A percentile compares a stretch with the other conserved stretches of the same genome.
Evolutionary conservation across 2,329 filamentous ascomycete species (phyloP).

Genomic region (Alternaria triticina): DNA sequence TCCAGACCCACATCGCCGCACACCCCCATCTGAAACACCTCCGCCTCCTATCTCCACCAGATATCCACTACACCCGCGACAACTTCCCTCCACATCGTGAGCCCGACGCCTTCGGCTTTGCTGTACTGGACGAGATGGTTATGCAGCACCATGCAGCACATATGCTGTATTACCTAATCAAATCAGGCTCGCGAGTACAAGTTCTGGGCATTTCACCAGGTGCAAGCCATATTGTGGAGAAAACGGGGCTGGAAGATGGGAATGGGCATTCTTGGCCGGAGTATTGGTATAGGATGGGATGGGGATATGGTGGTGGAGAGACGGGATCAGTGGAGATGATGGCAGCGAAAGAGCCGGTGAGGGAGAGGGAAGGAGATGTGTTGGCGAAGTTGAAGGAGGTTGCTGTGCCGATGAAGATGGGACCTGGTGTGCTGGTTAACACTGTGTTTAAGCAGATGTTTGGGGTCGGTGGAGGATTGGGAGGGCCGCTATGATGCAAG

Average conservation of each 20-base stretch:
- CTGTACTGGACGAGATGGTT: neutral
- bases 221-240: neutral
- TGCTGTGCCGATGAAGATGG: neutral
- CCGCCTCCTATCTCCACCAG: neutral
- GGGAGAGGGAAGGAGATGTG: neutral
- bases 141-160: neutral
- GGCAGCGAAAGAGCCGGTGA: neutral
- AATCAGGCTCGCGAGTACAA: neutral
- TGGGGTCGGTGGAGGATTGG: neutral
- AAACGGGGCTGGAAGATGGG: neutral
- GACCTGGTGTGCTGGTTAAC: neutral
- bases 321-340: neutral
- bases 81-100: neutral
- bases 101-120: neutral
- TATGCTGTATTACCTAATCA: neutral
- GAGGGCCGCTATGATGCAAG: neutral
- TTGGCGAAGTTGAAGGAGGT: neutral
- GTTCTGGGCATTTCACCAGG: neutral
- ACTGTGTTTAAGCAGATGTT: neutral
- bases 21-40: neutral
- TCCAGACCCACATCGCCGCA: neutral
- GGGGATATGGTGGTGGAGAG: fast-evolving
- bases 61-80: neutral
- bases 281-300: neutral
- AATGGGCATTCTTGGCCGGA: neutral